Evolutionary conservation across 176 grass and related monocot species (phyloP).

Genomic region (Lolium perenne): DNA sequence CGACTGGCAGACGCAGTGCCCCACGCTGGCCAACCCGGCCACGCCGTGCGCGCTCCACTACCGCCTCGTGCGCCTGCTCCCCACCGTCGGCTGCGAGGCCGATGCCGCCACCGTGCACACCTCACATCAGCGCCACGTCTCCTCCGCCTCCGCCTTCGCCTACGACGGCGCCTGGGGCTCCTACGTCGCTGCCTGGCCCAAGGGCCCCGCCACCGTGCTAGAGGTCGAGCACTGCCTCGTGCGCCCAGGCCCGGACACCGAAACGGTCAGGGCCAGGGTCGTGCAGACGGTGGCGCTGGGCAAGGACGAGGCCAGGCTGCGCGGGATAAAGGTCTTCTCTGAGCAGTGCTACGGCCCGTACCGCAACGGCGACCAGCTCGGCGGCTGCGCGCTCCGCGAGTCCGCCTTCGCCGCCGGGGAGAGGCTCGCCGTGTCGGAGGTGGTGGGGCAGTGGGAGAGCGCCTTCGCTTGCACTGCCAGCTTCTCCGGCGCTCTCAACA

Average conservation of each 20-base stretch:
- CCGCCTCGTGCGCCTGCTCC: conserved; percentile 77
- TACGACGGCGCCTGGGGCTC: conserved; percentile 54
- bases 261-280: conserved; percentile 59
- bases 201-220: conserved; percentile 49
- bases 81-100: conserved; percentile 93
- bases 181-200: conserved; percentile 67
- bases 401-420: conserved; percentile 70
- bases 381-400: conserved; percentile 70
- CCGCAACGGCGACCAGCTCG: conserved; percentile 85
- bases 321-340: conserved; percentile 73
- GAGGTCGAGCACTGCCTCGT: conserved; percentile 92
- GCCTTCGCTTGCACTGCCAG: conserved; percentile 42
- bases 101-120: conserved; percentile 91
- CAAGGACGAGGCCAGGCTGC: conserved; percentile 54
- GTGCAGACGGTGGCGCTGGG: conserved; percentile 65
- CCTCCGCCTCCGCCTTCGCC: conserved; percentile 61
- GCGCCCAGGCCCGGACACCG: conserved; percentile 37
- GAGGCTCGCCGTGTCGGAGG: conserved; percentile 51
- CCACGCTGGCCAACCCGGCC: conserved; percentile 68
- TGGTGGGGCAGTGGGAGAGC: conserved; percentile 60
- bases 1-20: conserved; percentile 99
- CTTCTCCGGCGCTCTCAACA: conserved; percentile 41
- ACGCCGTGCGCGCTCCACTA: conserved; percentile 58
- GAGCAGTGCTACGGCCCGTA: conserved; percentile 91
- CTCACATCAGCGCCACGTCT: conserved; percentile 61